A percentile compares a stretch with the other conserved stretches of the same genome.
phyloP scores from a whole-genome alignment of 192 early-diverging fungal species.

The Coemansia sp. region DNA sequence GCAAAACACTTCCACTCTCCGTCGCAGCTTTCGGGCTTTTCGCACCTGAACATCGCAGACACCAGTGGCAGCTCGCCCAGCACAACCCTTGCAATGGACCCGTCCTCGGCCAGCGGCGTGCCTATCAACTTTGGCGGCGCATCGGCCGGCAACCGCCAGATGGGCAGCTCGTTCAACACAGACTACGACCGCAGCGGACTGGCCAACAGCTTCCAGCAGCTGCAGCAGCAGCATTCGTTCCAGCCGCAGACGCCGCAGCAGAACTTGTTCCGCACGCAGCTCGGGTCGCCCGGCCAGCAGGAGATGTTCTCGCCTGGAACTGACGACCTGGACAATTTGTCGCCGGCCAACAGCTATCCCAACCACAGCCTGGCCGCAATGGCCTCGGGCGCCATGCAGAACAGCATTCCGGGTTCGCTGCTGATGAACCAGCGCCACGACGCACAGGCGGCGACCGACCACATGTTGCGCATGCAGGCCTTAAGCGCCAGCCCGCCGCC shows the following conservation, averaged over 20 bases:
- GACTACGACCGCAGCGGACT: slow-evolving; percentile 51
- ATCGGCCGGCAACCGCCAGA: slow-evolving; percentile 25
- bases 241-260: slow-evolving; percentile 37
- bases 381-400: slow-evolving; percentile 39
- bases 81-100: slow-evolving; percentile 33
- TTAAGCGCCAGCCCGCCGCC: slow-evolving; percentile 42
- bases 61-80: slow-evolving; percentile 21
- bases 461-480: slow-evolving; percentile 45
- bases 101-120: slow-evolving; percentile 22
- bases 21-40: slow-evolving; percentile 46
- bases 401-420: slow-evolving; percentile 49
- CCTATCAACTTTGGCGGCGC: slow-evolving; percentile 50
- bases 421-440: slow-evolving; percentile 30
- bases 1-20: slow-evolving; percentile 44
- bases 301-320: slow-evolving; percentile 43
- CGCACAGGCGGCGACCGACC: slow-evolving; percentile 21
- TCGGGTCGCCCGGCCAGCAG: slow-evolving; percentile 43
- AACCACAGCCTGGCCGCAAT: slow-evolving; percentile 41
- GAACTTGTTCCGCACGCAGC: slow-evolving; percentile 47
- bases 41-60: slow-evolving; percentile 44
- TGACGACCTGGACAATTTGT: slow-evolving; percentile 40
- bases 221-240: slow-evolving; percentile 49
- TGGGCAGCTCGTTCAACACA: slow-evolving; percentile 43
- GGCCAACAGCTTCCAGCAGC: slow-evolving; percentile 53
- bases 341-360: slow-evolving; percentile 40